These are phyloP conservation scores for Samsoniella hepiali DNA, from an alignment of 2,329 filamentous ascomycete species.

Conservation along the genomic window DNA sequence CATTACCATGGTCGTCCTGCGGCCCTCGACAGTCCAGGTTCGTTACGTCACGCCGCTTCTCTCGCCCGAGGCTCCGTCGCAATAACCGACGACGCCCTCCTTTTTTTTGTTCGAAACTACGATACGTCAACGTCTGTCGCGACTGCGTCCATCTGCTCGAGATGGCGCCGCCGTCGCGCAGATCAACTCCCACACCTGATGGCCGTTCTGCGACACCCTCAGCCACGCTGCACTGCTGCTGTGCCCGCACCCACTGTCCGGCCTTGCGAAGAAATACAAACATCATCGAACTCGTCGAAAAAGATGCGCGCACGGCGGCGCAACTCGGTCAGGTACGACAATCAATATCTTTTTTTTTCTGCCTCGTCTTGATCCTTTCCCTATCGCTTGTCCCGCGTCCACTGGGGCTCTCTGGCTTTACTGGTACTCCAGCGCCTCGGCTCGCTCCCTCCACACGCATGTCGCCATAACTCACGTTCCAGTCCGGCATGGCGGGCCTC, in stretches of 20 bases:
- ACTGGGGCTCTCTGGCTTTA: neutral
- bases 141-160: constrained; percentile 7
- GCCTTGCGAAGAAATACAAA: constrained; percentile 78
- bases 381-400: constrained; percentile 14
- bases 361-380: constrained; percentile 20
- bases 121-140: neutral
- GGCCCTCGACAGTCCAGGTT: constrained; percentile 6
- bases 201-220: constrained; percentile 20
- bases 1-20: constrained; percentile 12
- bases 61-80: neutral
- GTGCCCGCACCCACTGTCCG: constrained; percentile 74
- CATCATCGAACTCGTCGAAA: constrained; percentile 77
- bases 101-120: neutral
- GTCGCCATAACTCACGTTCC: constrained; percentile 15
- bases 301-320: constrained; percentile 82
- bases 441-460: constrained; percentile 8
- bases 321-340: constrained; percentile 82
- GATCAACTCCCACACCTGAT: constrained; percentile 22
- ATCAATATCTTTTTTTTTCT: constrained; percentile 27
- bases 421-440: neutral
- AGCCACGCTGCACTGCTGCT: constrained; percentile 68
- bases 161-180: constrained; percentile 15
- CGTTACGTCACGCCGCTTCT: constrained; percentile 13
- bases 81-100: neutral
- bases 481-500: neutral